These are phyloP conservation scores for Pseudogymnoascus sp. DNA, from an alignment of 2,329 filamentous ascomycete species.

Conservation along the genomic window DNA sequence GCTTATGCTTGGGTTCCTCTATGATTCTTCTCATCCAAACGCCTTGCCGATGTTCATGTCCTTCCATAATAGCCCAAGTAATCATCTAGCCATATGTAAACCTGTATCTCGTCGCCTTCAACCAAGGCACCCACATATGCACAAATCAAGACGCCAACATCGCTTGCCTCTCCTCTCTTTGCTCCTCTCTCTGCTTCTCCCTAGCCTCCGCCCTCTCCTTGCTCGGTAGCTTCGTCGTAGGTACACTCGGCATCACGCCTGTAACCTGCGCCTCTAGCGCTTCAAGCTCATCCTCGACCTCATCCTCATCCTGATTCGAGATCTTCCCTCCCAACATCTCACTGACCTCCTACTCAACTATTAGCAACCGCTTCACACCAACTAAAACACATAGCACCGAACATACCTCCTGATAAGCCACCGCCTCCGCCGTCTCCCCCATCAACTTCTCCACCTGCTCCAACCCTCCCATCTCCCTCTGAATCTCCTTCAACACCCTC, in stretches of 20 bases:
- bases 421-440: slow-evolving; percentile 82
- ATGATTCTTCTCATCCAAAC: background rate
- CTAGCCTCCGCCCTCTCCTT: slow-evolving; percentile 24
- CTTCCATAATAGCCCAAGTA: background rate
- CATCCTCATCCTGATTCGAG: slow-evolving; percentile 91
- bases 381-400: background rate
- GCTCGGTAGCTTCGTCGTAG: slow-evolving; percentile 14
- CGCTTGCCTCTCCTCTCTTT: slow-evolving; percentile 19
- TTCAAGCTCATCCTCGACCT: slow-evolving; percentile 91
- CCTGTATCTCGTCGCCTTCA: background rate
- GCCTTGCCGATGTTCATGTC: background rate
- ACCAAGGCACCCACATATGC: background rate
- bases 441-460: slow-evolving; percentile 92
- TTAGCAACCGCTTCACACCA: background rate
- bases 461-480: slow-evolving; percentile 90
- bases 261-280: slow-evolving; percentile 61
- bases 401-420: slow-evolving; percentile 78
- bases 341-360: slow-evolving; percentile 64
- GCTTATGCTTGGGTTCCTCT: background rate
- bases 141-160: slow-evolving; percentile 23
- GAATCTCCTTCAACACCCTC: slow-evolving; percentile 78
- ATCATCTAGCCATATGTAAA: background rate
- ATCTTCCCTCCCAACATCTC: slow-evolving; percentile 83
- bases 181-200: slow-evolving; percentile 18
- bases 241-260: slow-evolving; percentile 27